Evolutionary conservation across 495 filamentous ascomycete genomes (phyloP).

Genomic region (Thermothielavioides terrestris): DNA sequence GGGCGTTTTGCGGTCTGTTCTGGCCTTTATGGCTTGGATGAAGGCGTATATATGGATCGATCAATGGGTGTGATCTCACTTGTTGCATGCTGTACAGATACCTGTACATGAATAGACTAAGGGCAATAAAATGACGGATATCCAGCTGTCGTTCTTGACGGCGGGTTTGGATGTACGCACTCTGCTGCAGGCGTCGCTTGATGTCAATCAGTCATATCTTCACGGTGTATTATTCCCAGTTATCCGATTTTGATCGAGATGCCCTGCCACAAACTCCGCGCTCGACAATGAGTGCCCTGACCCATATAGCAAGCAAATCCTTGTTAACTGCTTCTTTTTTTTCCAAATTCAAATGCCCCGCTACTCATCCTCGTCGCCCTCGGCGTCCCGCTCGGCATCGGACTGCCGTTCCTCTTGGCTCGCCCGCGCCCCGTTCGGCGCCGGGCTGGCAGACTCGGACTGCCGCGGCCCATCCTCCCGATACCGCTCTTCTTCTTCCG

Average conservation of each 20-base stretch:
- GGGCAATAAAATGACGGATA: background rate
- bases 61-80: too few relatives aligned
- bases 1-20: background rate
- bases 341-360: background rate
- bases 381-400: constrained; percentile 15
- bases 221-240: too few relatives aligned
- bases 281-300: background rate
- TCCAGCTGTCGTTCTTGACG: background rate
- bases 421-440: constrained; percentile 2
- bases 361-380: constrained; percentile 25
- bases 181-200: too few relatives aligned
- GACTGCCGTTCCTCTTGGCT: background rate
- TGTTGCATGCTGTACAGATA: too few relatives aligned
- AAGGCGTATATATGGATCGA: too few relatives aligned
- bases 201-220: too few relatives aligned
- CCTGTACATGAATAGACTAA: too few relatives aligned
- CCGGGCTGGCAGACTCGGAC: background rate
- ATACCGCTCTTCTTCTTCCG: constrained; percentile 3
- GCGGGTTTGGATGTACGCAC: too few relatives aligned
- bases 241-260: background rate
- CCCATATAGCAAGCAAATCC: background rate
- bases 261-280: constrained; percentile 3
- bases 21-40: background rate
- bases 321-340: background rate
- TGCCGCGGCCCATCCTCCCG: background rate